Evolutionary conservation across 352 stramenopile species (phyloP).

Genomic region (Globisporangium lucens): DNA sequence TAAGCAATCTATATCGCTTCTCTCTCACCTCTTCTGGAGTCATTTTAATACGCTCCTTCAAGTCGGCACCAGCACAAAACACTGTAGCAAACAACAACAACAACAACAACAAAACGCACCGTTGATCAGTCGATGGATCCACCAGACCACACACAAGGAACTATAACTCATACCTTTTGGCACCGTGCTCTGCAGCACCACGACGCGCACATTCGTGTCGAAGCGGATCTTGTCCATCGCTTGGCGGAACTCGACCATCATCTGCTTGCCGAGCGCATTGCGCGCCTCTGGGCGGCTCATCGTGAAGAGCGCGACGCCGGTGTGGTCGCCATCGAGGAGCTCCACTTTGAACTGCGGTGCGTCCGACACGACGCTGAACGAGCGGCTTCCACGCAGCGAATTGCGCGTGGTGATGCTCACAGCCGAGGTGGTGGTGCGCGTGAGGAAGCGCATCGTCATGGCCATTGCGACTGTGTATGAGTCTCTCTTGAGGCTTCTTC

Average conservation of each 20-base stretch:
- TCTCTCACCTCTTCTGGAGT: slow-evolving; percentile 64
- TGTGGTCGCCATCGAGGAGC: slow-evolving; percentile 48
- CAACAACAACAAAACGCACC: not conserved
- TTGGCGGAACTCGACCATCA: slow-evolving; percentile 76
- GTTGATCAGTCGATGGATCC: not conserved
- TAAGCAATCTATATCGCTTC: not conserved
- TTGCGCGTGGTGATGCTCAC: not conserved
- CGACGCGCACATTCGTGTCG: slow-evolving; percentile 68
- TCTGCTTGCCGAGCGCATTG: slow-evolving; percentile 78
- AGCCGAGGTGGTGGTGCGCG: not conserved
- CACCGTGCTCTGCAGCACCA: slow-evolving; percentile 75
- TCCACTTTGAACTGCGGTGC: slow-evolving; percentile 56
- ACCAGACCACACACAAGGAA: not conserved
- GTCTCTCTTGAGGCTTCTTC: not conserved
- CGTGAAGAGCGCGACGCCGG: slow-evolving; percentile 71
- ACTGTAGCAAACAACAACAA: slow-evolving; percentile 25
- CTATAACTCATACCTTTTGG: slow-evolving; percentile 33
- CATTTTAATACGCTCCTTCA: slow-evolving; percentile 91
- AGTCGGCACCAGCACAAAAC: slow-evolving; percentile 88
- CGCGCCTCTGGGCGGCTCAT: slow-evolving; percentile 68
- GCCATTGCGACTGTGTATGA: not conserved
- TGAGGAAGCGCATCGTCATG: slow-evolving; percentile 15
- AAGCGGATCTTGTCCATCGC: slow-evolving; percentile 66
- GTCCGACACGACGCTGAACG: slow-evolving; percentile 18
- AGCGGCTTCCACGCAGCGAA: not conserved